These are phyloP conservation scores for Sorghum bicolor DNA, from an alignment of 176 grass and related monocot species.

Conservation along the genomic window Sorghum_bicolor_NCBIv3 NC_012871.2:63414501-63415000, in stretches of 20 bases:
- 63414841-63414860: neutral
- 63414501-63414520: neutral
- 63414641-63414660: constrained; percentile 41
- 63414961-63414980: neutral
- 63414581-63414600: neutral
- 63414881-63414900: neutral
- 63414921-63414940: neutral
- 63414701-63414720: neutral
- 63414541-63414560: constrained; percentile 22
- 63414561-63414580: constrained; percentile 1
- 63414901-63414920: constrained; percentile 12
- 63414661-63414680: constrained; percentile 28
- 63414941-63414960: neutral
- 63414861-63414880: neutral
- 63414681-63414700: constrained; percentile 9
- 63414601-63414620: neutral
- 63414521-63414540: neutral
- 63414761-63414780: constrained; percentile 19
- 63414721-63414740: neutral
- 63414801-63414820: neutral
- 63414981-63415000: neutral
- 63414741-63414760: constrained; percentile 22
- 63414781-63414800: constrained; percentile 23
- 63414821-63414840: neutral
- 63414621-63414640: neutral